These are phyloP conservation scores for Dillenia turbinata DNA, from an alignment of 164 flowering plant genomes.

Conservation along the genomic window DNA sequence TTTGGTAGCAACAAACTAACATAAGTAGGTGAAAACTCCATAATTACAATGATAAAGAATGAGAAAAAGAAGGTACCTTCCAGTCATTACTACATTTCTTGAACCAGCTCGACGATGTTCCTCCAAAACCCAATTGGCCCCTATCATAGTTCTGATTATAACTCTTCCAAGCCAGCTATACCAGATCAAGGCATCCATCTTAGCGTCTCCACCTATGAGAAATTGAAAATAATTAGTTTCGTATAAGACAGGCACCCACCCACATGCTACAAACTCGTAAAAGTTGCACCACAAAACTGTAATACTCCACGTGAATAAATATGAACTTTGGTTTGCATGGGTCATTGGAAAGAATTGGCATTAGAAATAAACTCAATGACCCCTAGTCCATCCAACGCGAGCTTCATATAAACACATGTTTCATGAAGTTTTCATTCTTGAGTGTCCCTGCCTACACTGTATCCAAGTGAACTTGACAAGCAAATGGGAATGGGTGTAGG, in stretches of 20 bases:
- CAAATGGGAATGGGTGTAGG: too few species aligned
- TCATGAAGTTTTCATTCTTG: too few species aligned
- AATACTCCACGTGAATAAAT: too few species aligned
- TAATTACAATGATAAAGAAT: background rate
- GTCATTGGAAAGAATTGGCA: too few species aligned
- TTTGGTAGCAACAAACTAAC: too few species aligned
- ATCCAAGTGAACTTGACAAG: too few species aligned
- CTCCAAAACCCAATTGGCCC: constrained; percentile 91
- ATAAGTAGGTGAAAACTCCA: too few species aligned
- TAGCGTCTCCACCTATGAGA: constrained; percentile 77
- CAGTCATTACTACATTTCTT: constrained; percentile 88
- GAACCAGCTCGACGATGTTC: constrained; percentile 89
- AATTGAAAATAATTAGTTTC: constrained; percentile 1
- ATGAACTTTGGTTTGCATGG: too few species aligned
- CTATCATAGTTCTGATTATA: constrained; percentile 92
- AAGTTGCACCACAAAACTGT: background rate
- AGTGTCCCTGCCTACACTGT: too few species aligned
- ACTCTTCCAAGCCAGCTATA: constrained; percentile 99
- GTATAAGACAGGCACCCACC: background rate
- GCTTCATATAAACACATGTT: too few species aligned
- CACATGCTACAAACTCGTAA: background rate
- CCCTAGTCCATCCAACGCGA: too few species aligned
- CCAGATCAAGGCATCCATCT: constrained; percentile 82
- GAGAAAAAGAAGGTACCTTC: constrained; percentile 54
- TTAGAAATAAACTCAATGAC: too few species aligned